Base-by-base conservation (phyloP, 805 yeast genomes). In the Wickerhamomyces tratensis region DNA sequence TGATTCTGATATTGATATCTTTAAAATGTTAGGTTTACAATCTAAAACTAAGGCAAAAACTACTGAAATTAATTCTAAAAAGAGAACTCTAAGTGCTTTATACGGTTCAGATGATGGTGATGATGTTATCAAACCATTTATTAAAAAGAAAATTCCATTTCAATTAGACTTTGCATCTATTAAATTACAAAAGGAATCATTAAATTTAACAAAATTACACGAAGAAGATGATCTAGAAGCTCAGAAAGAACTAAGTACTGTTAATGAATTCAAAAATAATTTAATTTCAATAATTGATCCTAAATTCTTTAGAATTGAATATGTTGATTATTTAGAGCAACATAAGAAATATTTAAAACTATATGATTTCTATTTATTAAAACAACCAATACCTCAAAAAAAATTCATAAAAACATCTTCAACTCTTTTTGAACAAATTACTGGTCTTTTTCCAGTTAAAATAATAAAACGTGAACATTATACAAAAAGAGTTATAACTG, bases 311-410 rank as follows among this genome's bases (percentile, higher is more conserved):
- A 33, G 39, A 9, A 37, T 43, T 27, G 13, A 31, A 14, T 47
- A 45, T 31, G 42, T 49, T 27, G 37, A 38, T 2, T 45, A 30
- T 20, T 35, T 47, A 5, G 13, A 33, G 1, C 6, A 26, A 1
- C 25, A 39, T 8, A 26, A 41, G 27, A 39, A 42, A 2, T 20
- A 31, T 2, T 14, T 36, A 15, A 38, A 34, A n/a, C 6, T 47
- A 25, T 31, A 44, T 12, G 52, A 49, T 26, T 44, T 45, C 12
- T 39, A 40, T n/a, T 38, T 36, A 9, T 20, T 45, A 11, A 42
- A 35, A 6, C 39, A 36, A 4, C 51, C 50, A 9, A 9, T 35
- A 2, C 11, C 11, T 10, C 8, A 7, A 15, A 7, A 7, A 10
- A 2, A 8, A 35, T 20, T 35, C 12, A 35, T 35, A 7, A 35